Base-by-base conservation (phyloP, 1,284 basidiomycete genomes). In the Malassezia obtusa region DNA sequence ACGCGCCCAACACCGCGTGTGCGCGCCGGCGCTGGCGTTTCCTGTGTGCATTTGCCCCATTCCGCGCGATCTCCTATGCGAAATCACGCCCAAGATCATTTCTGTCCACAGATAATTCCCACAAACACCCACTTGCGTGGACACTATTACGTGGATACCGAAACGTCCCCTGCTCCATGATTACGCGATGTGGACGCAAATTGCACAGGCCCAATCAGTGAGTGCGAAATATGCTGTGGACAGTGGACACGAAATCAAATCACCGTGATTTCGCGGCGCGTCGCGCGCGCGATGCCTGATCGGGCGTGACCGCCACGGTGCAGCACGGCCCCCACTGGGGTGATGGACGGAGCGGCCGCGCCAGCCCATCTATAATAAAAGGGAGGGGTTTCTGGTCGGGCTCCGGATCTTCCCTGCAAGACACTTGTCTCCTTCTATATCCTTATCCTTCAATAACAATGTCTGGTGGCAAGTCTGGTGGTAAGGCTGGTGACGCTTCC, bases 381-480 rank as follows among this genome's bases (percentile, higher is more conserved):
- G 43, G 49, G 41, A 43, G 22, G 36, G 28, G 38, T 25, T 40
- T 24, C 11, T 12, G 31, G 14, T 9, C 21, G 31, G 15, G 14
- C 11, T 33, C 7, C 39, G 6, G 14, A 19, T 24, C 24, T 21
- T 28, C 49, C 33, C 45, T 39, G 24, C 32, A 49, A 52, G 51
- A 52, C 55, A 40, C 45, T 47, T 14, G 39, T 47, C 50, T 44
- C 37, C 21, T 39, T 35, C 30, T 22, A 39, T 39, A 25, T 45
- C 53, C 55, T 59, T 39, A 38, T 48, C 45, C 39, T 32, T 57
- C 48, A 52, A 43, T 33, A 52, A 67, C 52, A 56, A 63, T 63
- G 61, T 65, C 67, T 64, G 76, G 77, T 67, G 77, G 77, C 66
- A 78, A 78, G 70, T 75, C 76, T 60, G 76, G 75, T 60, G 65